phyloP scores from a whole-genome alignment of 768 basidiomycete genomes.

The Leccinum aurantiacum region DNA sequence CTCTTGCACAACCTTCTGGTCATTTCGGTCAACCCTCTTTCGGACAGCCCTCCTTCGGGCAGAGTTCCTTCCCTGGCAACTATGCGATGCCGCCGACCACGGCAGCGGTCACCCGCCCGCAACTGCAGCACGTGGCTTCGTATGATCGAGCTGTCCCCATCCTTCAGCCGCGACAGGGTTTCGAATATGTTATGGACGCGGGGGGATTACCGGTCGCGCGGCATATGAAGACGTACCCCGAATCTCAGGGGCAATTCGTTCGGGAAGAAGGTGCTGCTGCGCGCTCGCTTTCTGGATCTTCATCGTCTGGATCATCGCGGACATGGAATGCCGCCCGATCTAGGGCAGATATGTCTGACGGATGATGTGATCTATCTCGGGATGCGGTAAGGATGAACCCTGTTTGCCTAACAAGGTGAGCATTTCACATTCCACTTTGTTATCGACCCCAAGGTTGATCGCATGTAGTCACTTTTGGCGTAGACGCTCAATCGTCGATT shows the following conservation, averaged over 20 bases:
- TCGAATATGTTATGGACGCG: slow-evolving; percentile 16
- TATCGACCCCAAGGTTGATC: background rate
- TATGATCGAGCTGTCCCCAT: slow-evolving; percentile 10
- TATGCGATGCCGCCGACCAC: slow-evolving; percentile 4
- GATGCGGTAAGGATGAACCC: background rate
- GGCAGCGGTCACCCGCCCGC: background rate
- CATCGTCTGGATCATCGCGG: slow-evolving; percentile 24
- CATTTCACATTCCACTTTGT: background rate
- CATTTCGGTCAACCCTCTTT: slow-evolving; percentile 30
- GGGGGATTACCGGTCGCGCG: slow-evolving; percentile 10
- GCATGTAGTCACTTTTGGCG: background rate
- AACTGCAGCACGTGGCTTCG: background rate
- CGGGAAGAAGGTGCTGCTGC: background rate
- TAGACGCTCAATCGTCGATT: background rate
- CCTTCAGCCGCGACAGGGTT: slow-evolving; percentile 9
- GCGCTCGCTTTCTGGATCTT: slow-evolving; percentile 11
- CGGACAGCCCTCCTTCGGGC: slow-evolving; percentile 25
- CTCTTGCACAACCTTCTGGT: slow-evolving; percentile 9
- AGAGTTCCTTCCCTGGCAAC: slow-evolving; percentile 12
- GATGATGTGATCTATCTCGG: background rate
- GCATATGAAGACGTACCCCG: slow-evolving; percentile 6
- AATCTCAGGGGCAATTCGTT: slow-evolving; percentile 2
- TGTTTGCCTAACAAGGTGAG: slow-evolving; percentile 2
- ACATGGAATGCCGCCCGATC: slow-evolving; percentile 15
- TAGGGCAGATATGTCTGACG: slow-evolving; percentile 9